Evolutionary conservation across 306 rosid species (phyloP), one percentile per base, ranked within the genome.

Genomic region (Adenanthera pavonina): DNA sequence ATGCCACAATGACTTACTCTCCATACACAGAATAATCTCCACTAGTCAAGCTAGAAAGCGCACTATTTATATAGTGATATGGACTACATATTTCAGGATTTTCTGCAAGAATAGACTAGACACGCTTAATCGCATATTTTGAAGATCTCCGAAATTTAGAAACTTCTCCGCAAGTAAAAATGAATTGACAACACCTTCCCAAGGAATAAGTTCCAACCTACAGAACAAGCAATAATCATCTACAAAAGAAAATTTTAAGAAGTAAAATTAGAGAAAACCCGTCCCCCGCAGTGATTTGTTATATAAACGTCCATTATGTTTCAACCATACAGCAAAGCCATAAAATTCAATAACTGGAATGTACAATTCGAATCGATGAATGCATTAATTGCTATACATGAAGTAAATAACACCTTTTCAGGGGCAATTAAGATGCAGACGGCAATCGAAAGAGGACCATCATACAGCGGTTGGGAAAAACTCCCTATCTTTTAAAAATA

Each of bases 391-490:
- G 72, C 7, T 30, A 48, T 54, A 72, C 47, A 0, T 64, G n/a
- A 0, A 72, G 30, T 20, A 14, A 56, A 30, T 15, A 72, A n/a
- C 33, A 33, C 11, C 14, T 67, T 5, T 41, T 8, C 4, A 77
- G 81, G 61, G 25, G 51, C 48, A 38, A 80, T 70, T 8, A 16
- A 57, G 78, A 86, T 83, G 85, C 75, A 64, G 64, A 76, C n/a
- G 36, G 71, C 43, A 83, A 80, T 51, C 9, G 51, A 35, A 8
- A 76, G 75, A 40, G 83, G 85, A 86, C 76, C 80, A 72, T 80
- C 80, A 72, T 67, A 69, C 71, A 51, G 73, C 47, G 70, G 46
- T 46, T 35, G 3, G 54, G 43, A 65, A 34, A 79, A 54, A 49
- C 8, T 60, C 14, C 20, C 14, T 5, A 40, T 65, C 60, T 57